Percentiles rank a stretch among this genome's conserved stretches.
phyloP scores from a whole-genome alignment of 768 basidiomycete species.

The Chalciporus chontae region DNA sequence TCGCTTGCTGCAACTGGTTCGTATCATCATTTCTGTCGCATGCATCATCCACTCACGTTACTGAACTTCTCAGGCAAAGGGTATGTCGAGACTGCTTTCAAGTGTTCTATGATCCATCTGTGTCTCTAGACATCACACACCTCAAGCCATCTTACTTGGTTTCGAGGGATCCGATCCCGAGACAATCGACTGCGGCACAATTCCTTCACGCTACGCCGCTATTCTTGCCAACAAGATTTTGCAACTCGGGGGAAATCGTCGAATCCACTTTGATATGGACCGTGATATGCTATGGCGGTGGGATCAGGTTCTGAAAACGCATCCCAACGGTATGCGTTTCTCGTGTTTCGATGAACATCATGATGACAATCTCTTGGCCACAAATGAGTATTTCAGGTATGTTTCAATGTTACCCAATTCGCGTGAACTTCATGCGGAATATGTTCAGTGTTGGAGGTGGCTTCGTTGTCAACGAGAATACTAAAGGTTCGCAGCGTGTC shows the following conservation, averaged over 20 bases:
- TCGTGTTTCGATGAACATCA: slow-evolving; percentile 73
- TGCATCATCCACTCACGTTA: slow-evolving; percentile 5
- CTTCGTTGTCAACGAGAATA: slow-evolving; percentile 94
- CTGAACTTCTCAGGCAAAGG: slow-evolving; percentile 58
- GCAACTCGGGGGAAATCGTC: slow-evolving; percentile 66
- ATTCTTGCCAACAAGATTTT: slow-evolving; percentile 67
- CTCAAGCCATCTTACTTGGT: slow-evolving; percentile 81
- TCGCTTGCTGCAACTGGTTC: slow-evolving; percentile 88
- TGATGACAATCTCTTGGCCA: slow-evolving; percentile 88
- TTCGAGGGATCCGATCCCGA: slow-evolving; percentile 91
- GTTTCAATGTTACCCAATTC: background rate
- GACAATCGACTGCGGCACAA: slow-evolving; percentile 85
- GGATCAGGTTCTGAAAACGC: slow-evolving; percentile 85
- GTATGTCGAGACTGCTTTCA: slow-evolving; percentile 36
- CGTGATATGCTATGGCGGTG: slow-evolving; percentile 91
- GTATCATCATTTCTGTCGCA: slow-evolving; percentile 10
- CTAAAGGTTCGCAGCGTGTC: slow-evolving; percentile 53
- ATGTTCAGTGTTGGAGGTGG: slow-evolving; percentile 76
- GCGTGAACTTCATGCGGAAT: background rate
- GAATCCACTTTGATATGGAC: slow-evolving; percentile 84
- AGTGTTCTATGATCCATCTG: slow-evolving; percentile 2
- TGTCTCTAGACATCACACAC: slow-evolving; percentile 69
- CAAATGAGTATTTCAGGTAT: slow-evolving; percentile 89
- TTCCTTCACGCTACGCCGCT: slow-evolving; percentile 67
- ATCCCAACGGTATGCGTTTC: slow-evolving; percentile 94